phyloP scores from a whole-genome alignment of 2,329 filamentous ascomycete species.

The Fusarium sp. region DNA sequence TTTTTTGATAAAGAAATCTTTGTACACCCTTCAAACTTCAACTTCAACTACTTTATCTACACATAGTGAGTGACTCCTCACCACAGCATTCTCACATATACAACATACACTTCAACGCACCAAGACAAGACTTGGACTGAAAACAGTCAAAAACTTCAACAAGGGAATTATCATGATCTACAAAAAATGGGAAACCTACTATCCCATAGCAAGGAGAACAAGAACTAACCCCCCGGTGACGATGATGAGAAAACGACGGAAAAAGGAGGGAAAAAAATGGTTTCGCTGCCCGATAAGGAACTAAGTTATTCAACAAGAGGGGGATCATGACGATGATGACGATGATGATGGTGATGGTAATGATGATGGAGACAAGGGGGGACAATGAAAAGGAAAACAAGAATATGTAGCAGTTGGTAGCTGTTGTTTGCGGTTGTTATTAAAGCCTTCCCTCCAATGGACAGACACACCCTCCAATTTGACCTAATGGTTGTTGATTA shows the following conservation, averaged over 20 bases:
- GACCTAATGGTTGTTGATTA: slow-evolving; percentile 16
- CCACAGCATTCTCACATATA: not conserved
- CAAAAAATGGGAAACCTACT: slow-evolving; percentile 14
- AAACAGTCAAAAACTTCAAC: slow-evolving; percentile 14
- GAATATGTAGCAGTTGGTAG: slow-evolving; percentile 31
- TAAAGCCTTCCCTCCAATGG: slow-evolving; percentile 22
- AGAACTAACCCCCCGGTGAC: not conserved
- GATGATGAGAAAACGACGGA: slow-evolving; percentile 15
- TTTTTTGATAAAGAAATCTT: slow-evolving; percentile 16
- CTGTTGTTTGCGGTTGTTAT: slow-evolving; percentile 9
- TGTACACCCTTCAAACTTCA: slow-evolving; percentile 6
- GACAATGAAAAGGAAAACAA: slow-evolving; percentile 29
- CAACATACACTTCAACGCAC: not conserved
- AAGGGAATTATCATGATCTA: slow-evolving; percentile 27
- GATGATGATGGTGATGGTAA: not conserved
- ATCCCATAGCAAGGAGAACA: not conserved
- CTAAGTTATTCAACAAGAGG: slow-evolving; percentile 37
- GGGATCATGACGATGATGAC: not conserved
- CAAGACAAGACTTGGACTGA: slow-evolving; percentile 5
- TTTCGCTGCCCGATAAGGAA: slow-evolving; percentile 34
- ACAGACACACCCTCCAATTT: slow-evolving; percentile 9
- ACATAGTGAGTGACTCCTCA: not conserved
- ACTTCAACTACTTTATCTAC: slow-evolving; percentile 10
- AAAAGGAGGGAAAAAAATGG: slow-evolving; percentile 14
- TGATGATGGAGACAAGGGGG: not conserved